A percentile compares a stretch with the other conserved stretches of the same genome.
Evolutionary conservation across 768 basidiomycete species (phyloP).

Genomic region (Hygrophorus russula): DNA sequence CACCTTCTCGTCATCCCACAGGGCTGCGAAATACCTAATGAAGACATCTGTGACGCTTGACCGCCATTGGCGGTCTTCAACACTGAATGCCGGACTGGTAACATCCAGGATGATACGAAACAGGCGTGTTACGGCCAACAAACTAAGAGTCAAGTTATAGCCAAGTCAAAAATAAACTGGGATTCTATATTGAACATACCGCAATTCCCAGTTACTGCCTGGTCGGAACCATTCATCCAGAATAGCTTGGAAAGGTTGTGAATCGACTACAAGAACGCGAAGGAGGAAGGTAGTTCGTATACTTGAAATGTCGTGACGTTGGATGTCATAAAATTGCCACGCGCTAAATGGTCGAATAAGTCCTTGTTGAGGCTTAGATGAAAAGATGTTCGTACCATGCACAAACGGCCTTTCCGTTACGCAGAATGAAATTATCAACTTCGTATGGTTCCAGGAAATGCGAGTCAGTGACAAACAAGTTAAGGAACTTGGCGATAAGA

Average conservation of each 20-base stretch:
- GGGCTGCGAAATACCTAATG: constrained; percentile 42
- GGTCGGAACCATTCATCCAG: constrained; percentile 29
- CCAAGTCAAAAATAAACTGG: background rate
- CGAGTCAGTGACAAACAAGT: constrained; percentile 47
- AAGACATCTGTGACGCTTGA: constrained; percentile 51
- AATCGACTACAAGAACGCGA: constrained; percentile 49
- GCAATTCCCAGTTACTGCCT: constrained; percentile 31
- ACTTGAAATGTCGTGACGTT: constrained; percentile 38
- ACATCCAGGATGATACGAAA: constrained; percentile 61
- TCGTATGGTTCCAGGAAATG: constrained; percentile 54
- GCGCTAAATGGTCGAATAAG: constrained; percentile 27
- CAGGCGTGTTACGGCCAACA: constrained; percentile 40
- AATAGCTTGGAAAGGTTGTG: constrained; percentile 47
- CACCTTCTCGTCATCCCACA: constrained; percentile 59
- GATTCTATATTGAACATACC: constrained; percentile 31
- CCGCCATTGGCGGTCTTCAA: constrained; percentile 61
- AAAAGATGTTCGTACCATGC: constrained; percentile 34
- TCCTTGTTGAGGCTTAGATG: background rate
- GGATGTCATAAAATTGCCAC: constrained; percentile 62
- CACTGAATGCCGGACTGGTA: constrained; percentile 46
- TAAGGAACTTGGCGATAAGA: constrained; percentile 51
- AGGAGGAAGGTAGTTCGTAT: constrained; percentile 47
- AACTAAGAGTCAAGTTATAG: constrained; percentile 20
- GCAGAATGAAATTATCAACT: constrained; percentile 61
- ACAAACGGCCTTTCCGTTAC: constrained; percentile 46